A percentile compares a stretch with the other conserved stretches of the same genome.
phyloP scores from a whole-genome alignment of 169 alveolate genomes.

The Plasmodium ovale region DNA sequence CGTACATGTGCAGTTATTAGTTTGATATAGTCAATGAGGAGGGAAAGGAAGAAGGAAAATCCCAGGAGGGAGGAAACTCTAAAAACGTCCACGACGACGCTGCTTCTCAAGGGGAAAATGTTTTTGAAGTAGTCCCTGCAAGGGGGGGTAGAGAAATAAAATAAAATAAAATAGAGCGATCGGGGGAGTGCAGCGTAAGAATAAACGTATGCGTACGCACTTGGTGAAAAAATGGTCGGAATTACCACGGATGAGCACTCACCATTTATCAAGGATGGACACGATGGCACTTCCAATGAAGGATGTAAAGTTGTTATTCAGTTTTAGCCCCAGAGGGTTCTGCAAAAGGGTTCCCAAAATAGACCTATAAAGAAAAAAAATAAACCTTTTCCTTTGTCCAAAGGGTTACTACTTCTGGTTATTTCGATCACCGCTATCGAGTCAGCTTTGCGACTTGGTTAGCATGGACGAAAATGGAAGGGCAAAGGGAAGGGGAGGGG shows the following conservation, averaged over 20 bases:
- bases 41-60: slow-evolving; percentile 42
- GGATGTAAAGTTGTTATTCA: slow-evolving; percentile 66
- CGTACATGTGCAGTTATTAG: slow-evolving; percentile 51
- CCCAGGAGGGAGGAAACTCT: slow-evolving; percentile 20
- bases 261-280: slow-evolving; percentile 67
- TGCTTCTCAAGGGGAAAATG: background rate
- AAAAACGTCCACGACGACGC: background rate
- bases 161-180: background rate
- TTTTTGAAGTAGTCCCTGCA: slow-evolving; percentile 46
- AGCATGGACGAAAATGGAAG: background rate
- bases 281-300: slow-evolving; percentile 59
- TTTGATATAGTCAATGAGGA: slow-evolving; percentile 38
- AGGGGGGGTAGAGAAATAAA: background rate
- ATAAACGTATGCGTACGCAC: background rate
- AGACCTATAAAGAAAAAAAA: slow-evolving; percentile 7
- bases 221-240: background rate
- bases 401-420: too few species aligned
- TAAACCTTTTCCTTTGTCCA: too few species aligned
- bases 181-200: background rate
- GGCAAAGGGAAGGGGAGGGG: background rate
- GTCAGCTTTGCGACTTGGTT: too few species aligned
- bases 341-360: slow-evolving; percentile 57
- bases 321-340: slow-evolving; percentile 49
- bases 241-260: background rate
- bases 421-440: too few species aligned